Percentiles rank a stretch among this genome's conserved stretches.
These are phyloP conservation scores for Cryptococcus maquisensis DNA, from an alignment of 1,284 basidiomycete species.

Conservation along the genomic window DNA sequence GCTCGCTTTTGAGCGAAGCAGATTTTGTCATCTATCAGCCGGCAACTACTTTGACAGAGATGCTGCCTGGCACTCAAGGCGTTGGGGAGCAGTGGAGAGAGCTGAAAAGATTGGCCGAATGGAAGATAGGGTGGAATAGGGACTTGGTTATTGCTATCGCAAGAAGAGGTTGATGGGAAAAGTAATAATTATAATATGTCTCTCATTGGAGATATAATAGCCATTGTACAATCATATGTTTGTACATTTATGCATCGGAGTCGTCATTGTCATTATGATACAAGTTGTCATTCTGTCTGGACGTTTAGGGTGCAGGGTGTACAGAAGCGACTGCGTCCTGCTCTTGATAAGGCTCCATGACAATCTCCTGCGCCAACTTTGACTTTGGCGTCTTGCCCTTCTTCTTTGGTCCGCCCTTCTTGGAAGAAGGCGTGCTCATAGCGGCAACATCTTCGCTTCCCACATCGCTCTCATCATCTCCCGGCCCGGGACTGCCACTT, in stretches of 20 bases:
- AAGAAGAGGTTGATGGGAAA: conserved; percentile 3
- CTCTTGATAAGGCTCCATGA: conserved; percentile 13
- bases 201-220: background rate
- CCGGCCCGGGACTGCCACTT: background rate
- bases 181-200: background rate
- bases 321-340: conserved; percentile 17
- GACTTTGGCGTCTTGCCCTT: conserved; percentile 27
- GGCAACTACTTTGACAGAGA: conserved; percentile 47
- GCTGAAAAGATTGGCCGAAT: conserved; percentile 69
- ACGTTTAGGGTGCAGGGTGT: conserved; percentile 26
- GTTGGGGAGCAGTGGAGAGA: conserved; percentile 66
- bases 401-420: conserved; percentile 5
- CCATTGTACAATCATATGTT: background rate
- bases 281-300: background rate
- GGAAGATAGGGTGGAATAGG: conserved; percentile 36
- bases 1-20: conserved; percentile 73
- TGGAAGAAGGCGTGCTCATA: background rate
- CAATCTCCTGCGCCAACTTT: conserved; percentile 44
- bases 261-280: background rate
- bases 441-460: background rate
- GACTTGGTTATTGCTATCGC: conserved; percentile 54
- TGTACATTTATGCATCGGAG: conserved; percentile 10
- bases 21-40: conserved; percentile 80
- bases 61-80: background rate
- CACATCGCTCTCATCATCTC: background rate